Evolutionary conservation across 2,329 filamentous ascomycete species (phyloP), one percentile per base, ranked within the genome.

Genomic region (Cladosporium sp.): DNA sequence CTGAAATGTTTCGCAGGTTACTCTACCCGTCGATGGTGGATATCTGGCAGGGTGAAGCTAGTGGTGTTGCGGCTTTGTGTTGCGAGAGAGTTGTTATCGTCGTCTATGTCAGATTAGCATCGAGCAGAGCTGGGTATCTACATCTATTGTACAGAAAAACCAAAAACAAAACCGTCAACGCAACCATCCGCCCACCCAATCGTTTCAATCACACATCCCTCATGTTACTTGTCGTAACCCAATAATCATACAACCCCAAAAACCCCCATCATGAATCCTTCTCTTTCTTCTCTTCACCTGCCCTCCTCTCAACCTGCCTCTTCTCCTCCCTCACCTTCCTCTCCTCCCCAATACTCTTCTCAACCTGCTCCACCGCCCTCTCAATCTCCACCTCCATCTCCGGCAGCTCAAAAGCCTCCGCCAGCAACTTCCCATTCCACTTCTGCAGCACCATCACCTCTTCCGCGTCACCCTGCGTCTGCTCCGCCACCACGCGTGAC

Each of bases 301-400:
- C 46, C 11, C 46, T 25, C 16, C 32, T 32, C 30, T 23, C 32
- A 34, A 58, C 23, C 34, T 58, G 49, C 32, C 57, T 54, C 46
- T 58, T 53, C 58, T 68, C 64, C 64, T 64, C 63, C 3, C 59
- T 39, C 43, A 66, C 65, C 30, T 65, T 14, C 64, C 69, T 62
- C 63, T 65, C 69, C 60, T 70, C 68, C 51, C 70, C 39, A 34
- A 64, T 51, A 6, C 26, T 26, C 26, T 75, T 75, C 69, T 83
- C 79, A 1, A 84, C 82, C 69, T 84, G 82, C 73, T 82, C 80
- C 0, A 84, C 81, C 7, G 82, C 82, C 13, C 82, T 74, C 74
- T 84, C 82, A 63, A 84, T 82, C 71, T 84, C 82, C n/a, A 83
- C 76, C 67, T 83, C 80, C 80, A 84, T 82, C 62, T 83, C 82